These are phyloP conservation scores for thale cress (Arabidopsis thaliana) DNA, from an alignment of 345 rosid species.

Conservation along the genomic window TAIR10.1 NC_003074.8:19768001-19768500, in stretches of 20 bases:
- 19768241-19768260: background rate
- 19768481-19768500: conserved; percentile 3
- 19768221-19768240: conserved; percentile 7
- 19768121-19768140: background rate
- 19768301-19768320: conserved; percentile 22
- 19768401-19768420: background rate
- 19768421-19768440: background rate
- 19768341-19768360: background rate
- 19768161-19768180: background rate
- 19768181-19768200: background rate
- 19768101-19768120: background rate
- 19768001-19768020: background rate
- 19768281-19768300: conserved; percentile 18
- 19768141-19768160: background rate
- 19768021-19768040: background rate
- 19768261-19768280: background rate
- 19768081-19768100: background rate
- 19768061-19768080: background rate
- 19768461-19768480: background rate
- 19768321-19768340: conserved; percentile 42
- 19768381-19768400: background rate
- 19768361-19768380: conserved; percentile 20
- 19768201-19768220: background rate
- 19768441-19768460: background rate
- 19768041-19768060: background rate